Evolutionary conservation across 2,329 filamentous ascomycete species (phyloP).

Genomic region (Fusarium bulbicola): DNA sequence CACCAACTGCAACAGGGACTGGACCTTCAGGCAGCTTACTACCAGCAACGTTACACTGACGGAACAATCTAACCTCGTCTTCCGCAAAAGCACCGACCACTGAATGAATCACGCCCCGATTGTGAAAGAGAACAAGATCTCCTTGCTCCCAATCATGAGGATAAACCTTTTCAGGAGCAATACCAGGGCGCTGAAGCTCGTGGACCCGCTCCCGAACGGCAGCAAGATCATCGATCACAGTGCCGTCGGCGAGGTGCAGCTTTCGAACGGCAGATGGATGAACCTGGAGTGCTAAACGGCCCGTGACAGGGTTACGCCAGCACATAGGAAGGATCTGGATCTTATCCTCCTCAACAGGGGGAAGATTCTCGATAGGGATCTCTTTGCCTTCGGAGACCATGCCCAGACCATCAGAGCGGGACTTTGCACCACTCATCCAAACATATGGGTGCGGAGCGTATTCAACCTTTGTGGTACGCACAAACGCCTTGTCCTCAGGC

Average conservation of each 20-base stretch:
- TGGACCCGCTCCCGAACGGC: constrained; percentile 75
- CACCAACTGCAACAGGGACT: neutral
- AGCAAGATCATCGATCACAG: constrained; percentile 72
- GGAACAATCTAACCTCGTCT: constrained; percentile 78
- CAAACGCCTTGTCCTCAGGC: constrained; percentile 73
- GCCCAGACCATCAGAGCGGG: constrained; percentile 75
- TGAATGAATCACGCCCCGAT: constrained; percentile 77
- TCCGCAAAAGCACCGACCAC: constrained; percentile 79
- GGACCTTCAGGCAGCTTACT: constrained; percentile 66
- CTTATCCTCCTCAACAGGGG: constrained; percentile 70
- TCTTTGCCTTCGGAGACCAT: constrained; percentile 73
- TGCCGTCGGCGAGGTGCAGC: constrained; percentile 73
- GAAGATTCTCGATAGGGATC: constrained; percentile 66
- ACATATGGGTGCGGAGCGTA: constrained; percentile 84
- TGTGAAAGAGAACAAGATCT: constrained; percentile 81
- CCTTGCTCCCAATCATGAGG: constrained; percentile 81
- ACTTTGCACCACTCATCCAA: constrained; percentile 78
- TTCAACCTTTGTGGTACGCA: constrained; percentile 71
- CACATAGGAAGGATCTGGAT: constrained; percentile 79
- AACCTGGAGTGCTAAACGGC: constrained; percentile 74
- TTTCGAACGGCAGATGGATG: constrained; percentile 77
- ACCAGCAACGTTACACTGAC: constrained; percentile 82
- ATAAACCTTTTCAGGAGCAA: constrained; percentile 74
- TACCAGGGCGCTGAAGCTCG: constrained; percentile 75
- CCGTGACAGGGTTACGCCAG: constrained; percentile 80